Evolutionary conservation across 805 yeast species (phyloP).

Genomic region (Alloascoidea africana): DNA sequence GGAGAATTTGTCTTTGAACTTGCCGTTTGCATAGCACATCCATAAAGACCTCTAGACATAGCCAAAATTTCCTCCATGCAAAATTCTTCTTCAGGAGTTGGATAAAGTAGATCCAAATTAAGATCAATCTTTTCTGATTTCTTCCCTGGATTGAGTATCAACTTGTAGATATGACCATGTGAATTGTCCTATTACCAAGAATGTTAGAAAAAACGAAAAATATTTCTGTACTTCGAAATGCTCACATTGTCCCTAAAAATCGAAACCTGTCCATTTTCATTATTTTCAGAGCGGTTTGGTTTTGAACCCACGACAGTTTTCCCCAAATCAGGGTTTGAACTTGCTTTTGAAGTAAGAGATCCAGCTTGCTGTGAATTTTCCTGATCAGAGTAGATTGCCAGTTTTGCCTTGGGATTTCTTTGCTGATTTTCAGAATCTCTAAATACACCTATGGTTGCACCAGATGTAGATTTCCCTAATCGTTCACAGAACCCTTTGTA

Average conservation of each 20-base stretch:
- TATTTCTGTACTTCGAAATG: no score
- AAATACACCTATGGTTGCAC: slow-evolving; percentile 9
- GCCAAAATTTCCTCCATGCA: slow-evolving; percentile 56
- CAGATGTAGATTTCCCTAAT: slow-evolving; percentile 7
- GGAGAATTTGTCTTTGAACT: slow-evolving; percentile 4
- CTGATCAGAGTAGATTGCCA: no score
- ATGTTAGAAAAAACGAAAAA: no score
- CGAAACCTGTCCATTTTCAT: neutral
- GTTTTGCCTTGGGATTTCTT: no score
- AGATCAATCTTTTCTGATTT: slow-evolving; percentile 11
- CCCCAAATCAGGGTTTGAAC: no score
- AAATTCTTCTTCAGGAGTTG: slow-evolving; percentile 29
- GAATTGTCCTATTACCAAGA: no score
- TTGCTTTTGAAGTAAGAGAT: no score
- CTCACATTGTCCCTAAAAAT: slow-evolving; percentile 9
- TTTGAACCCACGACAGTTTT: no score
- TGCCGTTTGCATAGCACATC: slow-evolving; percentile 2
- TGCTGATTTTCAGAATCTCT: no score
- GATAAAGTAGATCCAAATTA: slow-evolving; percentile 10
- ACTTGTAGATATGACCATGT: neutral
- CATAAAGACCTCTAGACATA: slow-evolving; percentile 22
- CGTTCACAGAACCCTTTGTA: slow-evolving; percentile 31
- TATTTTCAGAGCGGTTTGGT: neutral
- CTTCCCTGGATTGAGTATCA: slow-evolving; percentile 3
- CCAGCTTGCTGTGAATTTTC: no score